phyloP scores from a whole-genome alignment of 305 asterid genomes.

The Caryopteris hybrid region DNA sequence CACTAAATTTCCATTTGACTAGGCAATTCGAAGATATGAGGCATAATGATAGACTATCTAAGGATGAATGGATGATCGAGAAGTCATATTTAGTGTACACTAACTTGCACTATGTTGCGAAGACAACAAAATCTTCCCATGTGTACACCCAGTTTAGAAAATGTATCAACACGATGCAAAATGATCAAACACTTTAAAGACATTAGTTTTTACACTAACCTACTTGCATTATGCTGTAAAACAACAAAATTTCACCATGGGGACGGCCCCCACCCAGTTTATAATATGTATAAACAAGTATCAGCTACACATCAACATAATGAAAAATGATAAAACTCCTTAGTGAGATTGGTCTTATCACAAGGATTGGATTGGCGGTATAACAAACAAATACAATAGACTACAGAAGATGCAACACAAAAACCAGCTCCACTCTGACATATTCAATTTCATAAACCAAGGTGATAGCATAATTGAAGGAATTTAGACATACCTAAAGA shows the following conservation, averaged over 20 bases:
- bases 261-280: not conserved
- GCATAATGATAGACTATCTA: not conserved
- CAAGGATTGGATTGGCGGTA: not conserved
- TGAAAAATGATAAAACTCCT: not conserved
- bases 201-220: not conserved
- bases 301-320: not conserved
- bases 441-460: not conserved
- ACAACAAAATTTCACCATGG: not conserved
- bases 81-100: not conserved
- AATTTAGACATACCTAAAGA: constrained; percentile 19
- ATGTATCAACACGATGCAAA: too few relatives aligned
- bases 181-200: too few relatives aligned
- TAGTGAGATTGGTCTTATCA: too few relatives aligned
- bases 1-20: not conserved
- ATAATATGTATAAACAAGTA: not conserved
- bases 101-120: too few relatives aligned
- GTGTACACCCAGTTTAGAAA: too few relatives aligned
- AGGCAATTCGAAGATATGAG: not conserved
- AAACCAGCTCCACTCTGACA: not conserved
- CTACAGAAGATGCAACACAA: not conserved
- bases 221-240: not conserved
- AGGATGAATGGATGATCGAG: too few relatives aligned
- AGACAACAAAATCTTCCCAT: too few relatives aligned
- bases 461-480: not conserved
- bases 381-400: not conserved